Evolutionary conservation across 768 basidiomycete species (phyloP).

Genomic region (Leccinum boreale): DNA sequence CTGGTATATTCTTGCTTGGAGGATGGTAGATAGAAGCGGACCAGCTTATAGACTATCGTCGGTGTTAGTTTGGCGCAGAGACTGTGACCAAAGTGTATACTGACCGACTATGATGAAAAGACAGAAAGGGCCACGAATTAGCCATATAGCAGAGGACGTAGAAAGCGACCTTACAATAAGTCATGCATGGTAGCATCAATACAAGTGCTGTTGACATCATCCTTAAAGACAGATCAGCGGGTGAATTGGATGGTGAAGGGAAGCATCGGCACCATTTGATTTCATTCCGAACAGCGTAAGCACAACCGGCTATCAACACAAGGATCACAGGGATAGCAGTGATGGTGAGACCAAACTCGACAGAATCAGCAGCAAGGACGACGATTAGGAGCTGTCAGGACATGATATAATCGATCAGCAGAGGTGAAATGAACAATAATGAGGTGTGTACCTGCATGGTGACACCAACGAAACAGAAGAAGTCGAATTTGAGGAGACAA

Average conservation of each 20-base stretch:
- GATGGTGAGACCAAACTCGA: conserved; percentile 81
- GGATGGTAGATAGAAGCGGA: conserved; percentile 70
- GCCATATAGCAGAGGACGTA: background rate
- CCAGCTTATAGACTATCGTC: conserved; percentile 73
- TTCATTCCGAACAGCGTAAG: conserved; percentile 72
- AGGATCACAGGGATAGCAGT: conserved; percentile 81
- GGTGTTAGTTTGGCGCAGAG: background rate
- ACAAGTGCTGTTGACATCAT: conserved; percentile 70
- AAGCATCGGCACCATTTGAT: conserved; percentile 60
- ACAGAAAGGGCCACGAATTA: conserved; percentile 2
- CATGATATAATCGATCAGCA: background rate
- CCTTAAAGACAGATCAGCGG: conserved; percentile 28
- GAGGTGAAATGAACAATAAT: background rate
- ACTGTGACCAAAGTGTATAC: background rate
- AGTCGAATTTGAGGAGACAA: conserved; percentile 87
- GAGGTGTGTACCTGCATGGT: conserved; percentile 73
- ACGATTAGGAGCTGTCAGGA: conserved; percentile 68
- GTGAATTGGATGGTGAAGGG: background rate
- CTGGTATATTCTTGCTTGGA: conserved; percentile 55
- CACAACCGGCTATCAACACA: conserved; percentile 59
- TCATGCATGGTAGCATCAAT: conserved; percentile 74
- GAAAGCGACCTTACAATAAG: conserved; percentile 59
- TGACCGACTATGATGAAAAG: conserved; percentile 27
- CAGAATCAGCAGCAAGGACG: conserved; percentile 57
- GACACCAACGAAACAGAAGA: conserved; percentile 83